Evolutionary conservation across 805 yeast species (phyloP).

Genomic region (Clavispora phyllophila): DNA sequence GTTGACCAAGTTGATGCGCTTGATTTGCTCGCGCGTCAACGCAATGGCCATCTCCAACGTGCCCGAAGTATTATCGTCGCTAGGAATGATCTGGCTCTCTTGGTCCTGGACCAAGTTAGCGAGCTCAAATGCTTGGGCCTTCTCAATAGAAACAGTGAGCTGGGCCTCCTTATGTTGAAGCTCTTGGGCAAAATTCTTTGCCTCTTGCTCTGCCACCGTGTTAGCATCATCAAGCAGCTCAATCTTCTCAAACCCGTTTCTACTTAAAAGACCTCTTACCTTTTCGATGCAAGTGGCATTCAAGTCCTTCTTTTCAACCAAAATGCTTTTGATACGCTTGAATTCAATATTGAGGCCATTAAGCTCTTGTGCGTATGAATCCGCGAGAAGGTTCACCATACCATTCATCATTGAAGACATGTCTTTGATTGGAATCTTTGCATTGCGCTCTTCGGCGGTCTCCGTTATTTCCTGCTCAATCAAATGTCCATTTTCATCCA

Average conservation of each 20-base stretch:
- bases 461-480: slow-evolving; percentile 9
- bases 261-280: slow-evolving; percentile 23
- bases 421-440: slow-evolving; percentile 29
- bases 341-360: slow-evolving; percentile 29
- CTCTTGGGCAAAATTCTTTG: slow-evolving; percentile 6
- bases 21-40: slow-evolving; percentile 49
- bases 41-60: slow-evolving; percentile 14
- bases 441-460: slow-evolving; percentile 15
- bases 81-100: slow-evolving; percentile 16
- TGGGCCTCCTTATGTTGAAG: slow-evolving; percentile 9
- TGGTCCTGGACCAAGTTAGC: slow-evolving; percentile 37
- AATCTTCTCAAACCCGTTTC: slow-evolving; percentile 26
- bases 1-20: slow-evolving; percentile 39
- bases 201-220: slow-evolving; percentile 15
- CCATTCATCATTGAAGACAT: slow-evolving; percentile 31
- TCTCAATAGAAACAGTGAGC: slow-evolving; percentile 8
- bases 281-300: slow-evolving; percentile 25
- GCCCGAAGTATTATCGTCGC: neutral
- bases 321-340: slow-evolving; percentile 27
- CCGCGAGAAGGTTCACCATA: slow-evolving; percentile 46
- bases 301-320: slow-evolving; percentile 47
- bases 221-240: slow-evolving; percentile 24
- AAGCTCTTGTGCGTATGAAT: slow-evolving; percentile 51
- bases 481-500: slow-evolving; percentile 28
- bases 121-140: slow-evolving; percentile 38